Base-by-base conservation (phyloP, 148 eudicot species). In the Dianthus caryophyllus region DNA sequence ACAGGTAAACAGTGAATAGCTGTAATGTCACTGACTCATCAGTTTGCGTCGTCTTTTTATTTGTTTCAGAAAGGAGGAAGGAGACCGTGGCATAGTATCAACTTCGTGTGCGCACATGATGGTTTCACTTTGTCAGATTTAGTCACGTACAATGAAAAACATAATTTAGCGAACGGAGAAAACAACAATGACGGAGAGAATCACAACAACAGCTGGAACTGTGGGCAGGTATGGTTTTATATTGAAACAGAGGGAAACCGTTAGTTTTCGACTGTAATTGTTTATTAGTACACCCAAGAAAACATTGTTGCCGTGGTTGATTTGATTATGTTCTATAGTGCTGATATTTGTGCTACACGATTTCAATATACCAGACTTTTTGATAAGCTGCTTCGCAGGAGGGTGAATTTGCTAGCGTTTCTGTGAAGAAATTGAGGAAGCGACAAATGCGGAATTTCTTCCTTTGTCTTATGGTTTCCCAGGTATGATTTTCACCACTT, bases 161-260 rank as follows among this genome's bases (percentile, higher is more conserved):
- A 94, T 76, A 94, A 94, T 76, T 56, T 88, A 82, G 87, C 99
- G 25, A 94, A 94, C 81, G 99, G 99, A 9, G 99, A 94, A 81
- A 84, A 94, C 73, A 94, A 94, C 80, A 86, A 81, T 20, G 99
- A 94, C 71, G 99, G 99, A n/a, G 99, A 95, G 76, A 88, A 87
- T 75, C 96, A 95, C 70, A 90, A 95, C 68, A 86, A 84, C 71
- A 95, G 96, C 84, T 95, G 99, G 99, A 90, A 95, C 61, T 90
- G 99, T 76, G 99, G 99, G 61, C 83, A 88, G 89, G 99, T 95
- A 80, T 66, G 72, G 16, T 21, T 65, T 60, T 33, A 36, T 60
- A 15, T 43, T 30, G 29, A 33, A 51, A 14, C 41, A 49, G 13
- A 20, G 67, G 25, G 31, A 71, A 65, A 13, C 25, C 24, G 20